Percentiles rank a stretch among this genome's conserved stretches.
These are phyloP conservation scores for Penicillium sp. DNA, from an alignment of 2,329 filamentous ascomycete genomes.

Conservation along the genomic window DNA sequence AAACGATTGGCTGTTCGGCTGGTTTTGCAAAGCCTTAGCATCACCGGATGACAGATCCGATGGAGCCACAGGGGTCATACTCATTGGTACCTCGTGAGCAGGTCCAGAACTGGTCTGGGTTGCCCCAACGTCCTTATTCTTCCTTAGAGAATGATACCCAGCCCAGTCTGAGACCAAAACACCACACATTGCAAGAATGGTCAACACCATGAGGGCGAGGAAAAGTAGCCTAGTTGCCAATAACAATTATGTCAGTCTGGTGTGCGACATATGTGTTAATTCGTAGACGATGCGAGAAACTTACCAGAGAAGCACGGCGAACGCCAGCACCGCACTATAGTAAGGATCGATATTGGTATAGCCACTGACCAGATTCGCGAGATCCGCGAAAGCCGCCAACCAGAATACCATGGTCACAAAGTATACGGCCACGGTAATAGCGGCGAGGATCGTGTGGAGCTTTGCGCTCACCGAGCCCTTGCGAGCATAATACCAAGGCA, in stretches of 20 bases:
- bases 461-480: slow-evolving; percentile 16
- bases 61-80: slow-evolving; percentile 12
- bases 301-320: slow-evolving; percentile 24
- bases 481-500: slow-evolving; percentile 22
- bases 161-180: slow-evolving; percentile 28
- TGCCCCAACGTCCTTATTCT: not conserved
- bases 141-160: slow-evolving; percentile 25
- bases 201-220: slow-evolving; percentile 27
- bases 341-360: slow-evolving; percentile 10
- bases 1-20: slow-evolving; percentile 16
- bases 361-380: slow-evolving; percentile 18
- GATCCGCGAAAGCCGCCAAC: slow-evolving; percentile 31
- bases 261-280: not conserved
- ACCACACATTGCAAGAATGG: slow-evolving; percentile 28
- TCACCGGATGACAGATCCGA: slow-evolving; percentile 14
- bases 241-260: not conserved
- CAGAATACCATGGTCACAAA: slow-evolving; percentile 34
- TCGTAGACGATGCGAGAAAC: not conserved
- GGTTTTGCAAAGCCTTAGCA: slow-evolving; percentile 19
- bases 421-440: slow-evolving; percentile 21
- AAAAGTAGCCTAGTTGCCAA: slow-evolving; percentile 26
- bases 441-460: slow-evolving; percentile 23
- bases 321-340: slow-evolving; percentile 28
- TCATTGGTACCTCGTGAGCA: slow-evolving; percentile 15
- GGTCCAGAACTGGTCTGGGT: slow-evolving; percentile 1